Evolutionary conservation across 192 early-diverging fungal species (phyloP).

Genomic region (Jimgerdemannia lactiflua): DNA sequence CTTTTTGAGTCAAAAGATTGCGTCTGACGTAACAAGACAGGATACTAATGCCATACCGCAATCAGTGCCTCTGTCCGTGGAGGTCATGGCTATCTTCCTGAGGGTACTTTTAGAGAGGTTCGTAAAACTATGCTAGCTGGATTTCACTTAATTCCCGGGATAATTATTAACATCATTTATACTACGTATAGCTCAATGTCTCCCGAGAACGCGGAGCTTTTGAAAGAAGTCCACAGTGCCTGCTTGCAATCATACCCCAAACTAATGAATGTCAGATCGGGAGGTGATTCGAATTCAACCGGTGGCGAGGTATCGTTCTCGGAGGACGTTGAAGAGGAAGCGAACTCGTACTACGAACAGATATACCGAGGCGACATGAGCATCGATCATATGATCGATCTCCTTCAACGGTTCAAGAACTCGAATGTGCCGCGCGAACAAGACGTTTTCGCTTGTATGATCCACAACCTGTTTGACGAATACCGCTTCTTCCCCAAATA

Average conservation of each 20-base stretch:
- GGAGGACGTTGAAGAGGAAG: conserved; percentile 75
- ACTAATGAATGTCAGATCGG: conserved; percentile 34
- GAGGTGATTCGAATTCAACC: conserved; percentile 43
- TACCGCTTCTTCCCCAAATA: conserved; percentile 94
- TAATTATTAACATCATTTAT: background rate
- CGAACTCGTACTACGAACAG: conserved; percentile 70
- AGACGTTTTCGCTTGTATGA: conserved; percentile 86
- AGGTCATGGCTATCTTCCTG: conserved; percentile 67
- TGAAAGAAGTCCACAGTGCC: conserved; percentile 55
- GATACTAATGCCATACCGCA: conserved; percentile 28
- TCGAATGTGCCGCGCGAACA: conserved; percentile 73
- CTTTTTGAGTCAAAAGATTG: conserved; percentile 66
- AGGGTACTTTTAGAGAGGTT: conserved; percentile 58
- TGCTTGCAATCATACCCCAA: conserved; percentile 51
- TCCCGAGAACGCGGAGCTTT: conserved; percentile 53
- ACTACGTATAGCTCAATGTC: conserved; percentile 44
- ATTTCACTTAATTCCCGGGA: background rate
- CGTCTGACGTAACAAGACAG: conserved; percentile 41
- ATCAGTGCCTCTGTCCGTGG: conserved; percentile 56
- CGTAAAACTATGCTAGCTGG: background rate
- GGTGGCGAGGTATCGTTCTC: conserved; percentile 51
- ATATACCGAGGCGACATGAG: conserved; percentile 79
- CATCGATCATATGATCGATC: conserved; percentile 82
- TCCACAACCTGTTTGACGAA: conserved; percentile 94
- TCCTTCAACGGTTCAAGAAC: conserved; percentile 76